Evolutionary conservation across 164 flowering plant species (phyloP).

Genomic region (Vitis amurensis): DNA sequence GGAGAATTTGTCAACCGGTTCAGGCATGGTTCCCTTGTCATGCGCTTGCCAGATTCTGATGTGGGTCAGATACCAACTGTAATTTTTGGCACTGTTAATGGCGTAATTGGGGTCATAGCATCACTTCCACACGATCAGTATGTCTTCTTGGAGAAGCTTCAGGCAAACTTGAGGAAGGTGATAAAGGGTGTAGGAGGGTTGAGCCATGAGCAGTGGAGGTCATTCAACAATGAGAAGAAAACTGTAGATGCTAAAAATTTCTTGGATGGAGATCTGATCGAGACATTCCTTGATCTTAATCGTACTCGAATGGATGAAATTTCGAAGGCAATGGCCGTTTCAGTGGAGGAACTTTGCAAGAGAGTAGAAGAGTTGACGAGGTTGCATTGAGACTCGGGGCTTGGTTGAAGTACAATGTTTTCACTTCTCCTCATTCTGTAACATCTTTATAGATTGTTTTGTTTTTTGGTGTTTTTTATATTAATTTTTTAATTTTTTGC

Average conservation of each 20-base stretch:
- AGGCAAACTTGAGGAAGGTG: conserved; percentile 74
- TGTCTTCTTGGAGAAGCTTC: conserved; percentile 79
- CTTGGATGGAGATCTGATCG: conserved; percentile 92
- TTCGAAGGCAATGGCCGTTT: conserved; percentile 59
- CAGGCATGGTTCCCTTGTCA: conserved; percentile 93
- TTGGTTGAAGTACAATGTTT: not conserved
- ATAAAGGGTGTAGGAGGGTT: conserved; percentile 95
- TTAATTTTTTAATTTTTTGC: not conserved
- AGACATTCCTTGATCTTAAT: conserved; percentile 93
- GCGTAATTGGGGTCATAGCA: conserved; percentile 89
- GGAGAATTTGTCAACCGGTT: conserved; percentile 92
- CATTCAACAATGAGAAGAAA: conserved; percentile 88
- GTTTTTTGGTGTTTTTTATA: not conserved
- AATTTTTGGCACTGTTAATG: conserved; percentile 88
- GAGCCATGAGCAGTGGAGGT: conserved; percentile 97
- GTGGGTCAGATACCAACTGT: conserved; percentile 89
- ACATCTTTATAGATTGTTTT: not conserved
- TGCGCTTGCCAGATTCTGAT: conserved; percentile 94
- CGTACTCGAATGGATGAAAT: conserved; percentile 84
- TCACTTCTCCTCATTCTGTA: conserved; percentile 1
- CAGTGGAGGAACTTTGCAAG: conserved; percentile 95
- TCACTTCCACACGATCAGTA: conserved; percentile 88
- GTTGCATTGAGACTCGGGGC: conserved; percentile 50
- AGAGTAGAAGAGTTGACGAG: conserved; percentile 93
- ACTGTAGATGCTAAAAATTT: conserved; percentile 77